Evolutionary conservation across 306 rosid species (phyloP), one percentile per base, ranked within the genome.

Genomic region (Arachis hypogaea): DNA sequence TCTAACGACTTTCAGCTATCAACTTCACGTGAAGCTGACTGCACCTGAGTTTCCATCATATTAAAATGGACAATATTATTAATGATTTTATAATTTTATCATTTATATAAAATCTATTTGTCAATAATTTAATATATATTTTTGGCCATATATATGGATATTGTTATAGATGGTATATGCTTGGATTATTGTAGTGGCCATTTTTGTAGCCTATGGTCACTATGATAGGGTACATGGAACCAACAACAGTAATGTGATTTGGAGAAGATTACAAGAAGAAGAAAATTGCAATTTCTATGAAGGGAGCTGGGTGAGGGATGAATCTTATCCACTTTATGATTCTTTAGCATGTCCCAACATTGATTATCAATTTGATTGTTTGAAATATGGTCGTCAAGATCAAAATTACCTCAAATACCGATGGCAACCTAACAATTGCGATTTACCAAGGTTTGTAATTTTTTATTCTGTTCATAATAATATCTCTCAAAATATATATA

Each of bases 401-500:
- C 50, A 1, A 0, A 7, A 66, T 0, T 88, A 91, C 12, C 97
- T 91, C 72, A 82, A 81, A 16, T 91, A 74, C 67, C 52, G 89
- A 58, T 91, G 97, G 97, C 90, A 85, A 57, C 95, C 97, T n/a
- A 50, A 6, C 0, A 5, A 50, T 9, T 88, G 95, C 70, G 29
- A 74, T 55, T 55, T 88, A 12, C 91, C 97, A 67, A 91, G 92
- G 97, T 88, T 64, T 52, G 0, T 2, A n/a, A 59, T 11, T 30
- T 33, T 33, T 33, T 33, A 33, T 22, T 22, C 28, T 0, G 1
- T 22, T 22, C 28, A 22, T 22, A 22, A 22, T 22, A 22, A 22
- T 22, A 22, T 22, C 28, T 22, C 0, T 22, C 28, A 22, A 22
- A 0, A 22, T 1, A 0, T 22, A 22, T 22, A 22, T 22, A 1